A percentile compares a stretch with the other conserved stretches of the same genome.
phyloP scores from a whole-genome alignment of 2,329 filamentous ascomycete species.

The Fusarium beomiforme region DNA sequence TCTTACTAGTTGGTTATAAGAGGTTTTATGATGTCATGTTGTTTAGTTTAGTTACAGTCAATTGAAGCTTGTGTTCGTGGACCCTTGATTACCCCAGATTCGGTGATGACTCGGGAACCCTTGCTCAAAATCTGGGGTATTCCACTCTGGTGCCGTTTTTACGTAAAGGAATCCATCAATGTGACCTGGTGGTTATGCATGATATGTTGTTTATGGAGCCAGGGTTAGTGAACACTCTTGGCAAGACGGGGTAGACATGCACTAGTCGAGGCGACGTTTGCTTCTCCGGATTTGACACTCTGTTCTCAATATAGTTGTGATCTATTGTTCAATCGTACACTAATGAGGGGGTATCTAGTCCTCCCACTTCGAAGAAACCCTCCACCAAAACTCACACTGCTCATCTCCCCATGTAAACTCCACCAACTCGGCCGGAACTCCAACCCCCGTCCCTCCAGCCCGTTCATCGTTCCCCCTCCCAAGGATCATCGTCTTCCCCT shows the following conservation, averaged over 20 bases:
- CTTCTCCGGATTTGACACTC: not conserved
- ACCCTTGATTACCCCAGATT: constrained; percentile 11
- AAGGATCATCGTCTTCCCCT: constrained; percentile 53
- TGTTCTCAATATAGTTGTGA: too few relatives aligned
- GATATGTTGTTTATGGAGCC: not conserved
- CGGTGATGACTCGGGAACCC: not conserved
- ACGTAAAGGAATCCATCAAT: constrained; percentile 26
- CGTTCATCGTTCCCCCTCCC: constrained; percentile 60
- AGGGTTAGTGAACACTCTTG: constrained; percentile 3
- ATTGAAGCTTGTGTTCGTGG: constrained; percentile 2
- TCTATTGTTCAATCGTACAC: too few relatives aligned
- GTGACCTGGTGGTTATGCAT: not conserved
- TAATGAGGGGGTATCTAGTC: constrained; percentile 18
- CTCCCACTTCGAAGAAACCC: constrained; percentile 44
- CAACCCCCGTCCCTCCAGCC: constrained; percentile 52
- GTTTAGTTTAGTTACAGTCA: not conserved
- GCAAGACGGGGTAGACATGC: not conserved
- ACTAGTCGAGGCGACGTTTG: not conserved
- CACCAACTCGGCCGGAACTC: constrained; percentile 52
- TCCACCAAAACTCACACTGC: constrained; percentile 60
- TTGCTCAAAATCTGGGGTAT: constrained; percentile 16
- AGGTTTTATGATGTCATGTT: constrained; percentile 1
- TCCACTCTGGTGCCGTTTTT: not conserved
- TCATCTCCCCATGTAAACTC: constrained; percentile 54
- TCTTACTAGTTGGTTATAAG: constrained; percentile 28